Evolutionary conservation across 768 basidiomycete genomes (phyloP), one percentile per base, ranked within the genome.

Genomic region (Kwoniella heveanensis): DNA sequence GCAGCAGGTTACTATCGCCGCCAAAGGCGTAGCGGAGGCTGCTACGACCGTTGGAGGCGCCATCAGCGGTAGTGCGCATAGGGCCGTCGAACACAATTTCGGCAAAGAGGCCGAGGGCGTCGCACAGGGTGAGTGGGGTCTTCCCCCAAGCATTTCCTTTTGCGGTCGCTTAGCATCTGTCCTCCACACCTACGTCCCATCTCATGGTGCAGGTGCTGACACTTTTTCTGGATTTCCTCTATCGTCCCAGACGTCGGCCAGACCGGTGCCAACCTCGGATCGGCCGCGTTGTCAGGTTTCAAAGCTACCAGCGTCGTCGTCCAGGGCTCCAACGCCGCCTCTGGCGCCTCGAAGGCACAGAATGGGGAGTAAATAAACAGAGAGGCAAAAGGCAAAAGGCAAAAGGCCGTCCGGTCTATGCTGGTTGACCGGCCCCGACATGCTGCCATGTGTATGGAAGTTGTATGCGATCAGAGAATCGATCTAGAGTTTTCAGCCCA

Each of bases 11-110:
- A 73, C 69, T 0, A 64, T 72, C 19, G 72, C 73, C 26, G 74
- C 69, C 13, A 65, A 71, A 26, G 76, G 73, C 19, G 60, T 73
- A 19, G 73, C 71, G 9, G 54, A 54, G 7, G 74, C 67, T 13
- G 69, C 70, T n/a, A 61, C 47, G 13, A 64, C 59, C 29, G 70
- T 74, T 17, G 70, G 62, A n/a, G 55, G 57, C 15, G 69, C 69
- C 25, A 54, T 72, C 25, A 71, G 74, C 27, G 67, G 71, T 25
- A 76, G 72, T 48, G 69, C 71, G 10, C 74, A 79, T 49, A 65
- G 64, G 52, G 74, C 70, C n/a, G 66, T 79, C 2, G 70, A 74
- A 36, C 71, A 76, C 51, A 69, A 74, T 53, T 74, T 66, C 54
- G 76, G 76, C 13, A 70, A 65, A 54, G 66, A 74, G 50, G 68